Percentiles rank a stretch among this genome's conserved stretches.
These are phyloP conservation scores for Annulohypoxylon stygium DNA, from an alignment of 495 filamentous ascomycete genomes.

Conservation along the genomic window DNA sequence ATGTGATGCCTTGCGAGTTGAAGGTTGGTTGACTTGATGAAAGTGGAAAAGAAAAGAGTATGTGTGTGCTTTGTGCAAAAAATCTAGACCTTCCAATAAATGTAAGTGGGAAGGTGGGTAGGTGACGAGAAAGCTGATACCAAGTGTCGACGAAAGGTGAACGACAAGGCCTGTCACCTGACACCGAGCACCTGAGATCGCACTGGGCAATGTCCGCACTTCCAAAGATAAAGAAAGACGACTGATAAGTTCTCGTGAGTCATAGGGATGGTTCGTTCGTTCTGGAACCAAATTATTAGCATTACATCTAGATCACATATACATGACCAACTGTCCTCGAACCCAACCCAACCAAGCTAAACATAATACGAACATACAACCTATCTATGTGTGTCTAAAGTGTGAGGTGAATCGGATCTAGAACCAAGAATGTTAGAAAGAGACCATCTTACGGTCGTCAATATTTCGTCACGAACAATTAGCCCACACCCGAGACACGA, in stretches of 20 bases:
- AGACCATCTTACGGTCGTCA: neutral
- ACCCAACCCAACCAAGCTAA: neutral
- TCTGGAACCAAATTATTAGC: constrained; percentile 8
- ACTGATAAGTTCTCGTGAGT: neutral
- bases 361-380: neutral
- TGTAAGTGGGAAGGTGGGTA: too few species aligned
- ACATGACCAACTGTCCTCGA: neutral
- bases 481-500: neutral
- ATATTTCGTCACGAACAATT: neutral
- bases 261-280: too few species aligned
- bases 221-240: neutral
- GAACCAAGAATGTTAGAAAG: neutral
- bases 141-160: neutral
- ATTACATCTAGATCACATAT: constrained; percentile 6
- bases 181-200: neutral
- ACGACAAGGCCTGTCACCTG: neutral
- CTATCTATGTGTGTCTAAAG: constrained; percentile 5
- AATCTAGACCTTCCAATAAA: too few species aligned
- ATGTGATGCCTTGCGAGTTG: too few species aligned
- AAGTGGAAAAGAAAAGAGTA: too few species aligned
- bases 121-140: neutral
- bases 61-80: too few species aligned
- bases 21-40: too few species aligned
- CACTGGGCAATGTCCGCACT: too few species aligned
- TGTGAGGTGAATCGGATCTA: neutral